Base-by-base conservation (phyloP, 2,329 filamentous ascomycete species). In the Curvularia verruculosa region DNA sequence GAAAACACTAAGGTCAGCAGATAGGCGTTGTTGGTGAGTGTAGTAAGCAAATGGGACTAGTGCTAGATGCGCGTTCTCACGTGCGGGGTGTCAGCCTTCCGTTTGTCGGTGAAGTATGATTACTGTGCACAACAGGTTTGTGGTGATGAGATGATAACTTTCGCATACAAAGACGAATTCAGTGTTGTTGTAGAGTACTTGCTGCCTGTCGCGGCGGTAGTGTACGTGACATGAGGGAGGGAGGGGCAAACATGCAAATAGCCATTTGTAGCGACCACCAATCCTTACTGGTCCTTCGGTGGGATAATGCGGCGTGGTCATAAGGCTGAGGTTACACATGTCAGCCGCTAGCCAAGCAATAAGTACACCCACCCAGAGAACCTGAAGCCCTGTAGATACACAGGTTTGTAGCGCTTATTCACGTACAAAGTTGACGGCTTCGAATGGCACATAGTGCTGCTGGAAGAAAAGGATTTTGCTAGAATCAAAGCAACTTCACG, bases 31-130 rank as follows among this genome's bases (percentile, higher is more conserved):
- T 45, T 31, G 34, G 31, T 34, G n/a, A 53, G 26, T 18, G 43
- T 29, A 15, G 24, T 49, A 23, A 50, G 54, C 19, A 59, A 54
- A 55, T 54, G 60, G 54, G 37, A 54, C 23, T 34, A 21, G 34
- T 39, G 58, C 51, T 56, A 52, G 56, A 46, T 46, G 43, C 26
- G 43, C 28, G 28, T 54, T 43, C 39, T 54, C 54, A 58, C 57
- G 51, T 59, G 58, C 53, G 49, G 52, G 56, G 52, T 31, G 43
- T 26, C 50, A 8, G 24, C 41, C 37, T 39, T 52, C 47, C 47
- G 18, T 23, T 49, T 49, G 43, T 34, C 13, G 49, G n/a, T 45
- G 49, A 44, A 52, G 21, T 37, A 36, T 8, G 24, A 37, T 7
- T 34, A 24, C 21, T 15, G 26, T 7, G 28, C 40, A 28, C 19